Base-by-base conservation (phyloP, 176 grass and related monocot genomes). In the Guadua angustifolia region DNA sequence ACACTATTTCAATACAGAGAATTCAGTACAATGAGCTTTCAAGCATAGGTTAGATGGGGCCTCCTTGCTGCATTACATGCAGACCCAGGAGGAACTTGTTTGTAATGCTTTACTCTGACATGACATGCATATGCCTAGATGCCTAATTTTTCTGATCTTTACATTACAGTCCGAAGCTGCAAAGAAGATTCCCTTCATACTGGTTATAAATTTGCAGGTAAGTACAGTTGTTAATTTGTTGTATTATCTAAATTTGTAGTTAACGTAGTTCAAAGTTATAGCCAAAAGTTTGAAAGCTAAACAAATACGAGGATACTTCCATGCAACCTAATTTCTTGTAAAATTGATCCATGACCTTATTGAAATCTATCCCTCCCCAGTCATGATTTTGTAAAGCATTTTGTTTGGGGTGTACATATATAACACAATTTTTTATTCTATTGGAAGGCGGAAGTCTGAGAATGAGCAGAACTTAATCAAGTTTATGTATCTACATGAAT, bases 121-220 rank as follows among this genome's bases (percentile, higher is more conserved):
- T 78, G 53, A 40, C 46, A 88, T 88, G 47, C 24, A 63, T 89
- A 69, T 66, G 64, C 25, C 3, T 46, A 13, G 4, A 45, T 83
- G 66, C 53, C 50, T 86, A 50, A 78, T 47, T 86, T 66, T 83
- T 51, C 25, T 39, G 39, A 53, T 85, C 17, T 79, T 73, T 49
- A 80, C 82, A 85, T 84, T 71, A 77, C 93, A 98, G 95, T 91
- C 92, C 24, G 89, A 98, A 90, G 87, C 87, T 77, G 95, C 87
- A 63, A 98, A 90, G 86, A 92, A 86, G 75, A 89, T 98, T 42
- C 95, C 95, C 66, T 98, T 98, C 77, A 87, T 98, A 74, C 61
- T 98, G 71, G 85, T 98, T 81, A 83, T 98, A 89, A 98, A 95
- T 75, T 93, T 98, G 85, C 88, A 98, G 89, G 95, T 95, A 24